Evolutionary conservation across 2,329 filamentous ascomycete species (phyloP), one percentile per base, ranked within the genome.

Genomic region (Trichoderma gracile): DNA sequence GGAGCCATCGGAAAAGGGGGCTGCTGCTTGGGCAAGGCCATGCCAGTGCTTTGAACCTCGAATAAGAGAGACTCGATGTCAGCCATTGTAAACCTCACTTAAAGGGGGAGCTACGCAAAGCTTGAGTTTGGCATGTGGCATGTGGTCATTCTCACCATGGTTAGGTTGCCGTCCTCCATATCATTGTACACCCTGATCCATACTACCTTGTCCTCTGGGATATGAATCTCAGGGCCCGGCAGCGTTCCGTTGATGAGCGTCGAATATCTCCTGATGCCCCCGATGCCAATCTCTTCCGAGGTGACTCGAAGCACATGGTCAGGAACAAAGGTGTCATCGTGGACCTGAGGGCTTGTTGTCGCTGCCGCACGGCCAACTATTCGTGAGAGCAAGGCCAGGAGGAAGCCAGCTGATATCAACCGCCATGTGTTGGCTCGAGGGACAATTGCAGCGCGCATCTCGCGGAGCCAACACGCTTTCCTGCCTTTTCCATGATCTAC

Each of bases 1-100:
- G 0, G 84, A 81, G 4, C 88, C 87, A 68, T 90, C 88, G 1
- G 86, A 85, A 73, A 88, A 90, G 0, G 86, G 85, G 1, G 86
- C 83, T 38, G 82, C 79, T 38, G 81, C 77, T 71, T 86, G 83
- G 17, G 80, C 82, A 9, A 90, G 78, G 14, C 88, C 88, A 74
- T 90, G 87, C 87, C 87, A 90, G 71, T 90, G 87, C 83, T 88
- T 33, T 63, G 9, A 12, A 9, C 6, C 14, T 14, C 12, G 12
- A 46, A 23, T 1, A 49, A 27, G 46, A 27, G 12, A 9, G 46
- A 49, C 8, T 19, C 42, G 1, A 8, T 42, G 15, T 50, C 53
- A 45, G 56, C 33, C 33, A 38, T 4, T 38, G 10, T 63, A 3
- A 8, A 9, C 6, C 6, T 14, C 12, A 23, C 19, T 5, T 14